phyloP scores from a whole-genome alignment of 352 stramenopile species.

The Globisporangium paroecandrum region DNA sequence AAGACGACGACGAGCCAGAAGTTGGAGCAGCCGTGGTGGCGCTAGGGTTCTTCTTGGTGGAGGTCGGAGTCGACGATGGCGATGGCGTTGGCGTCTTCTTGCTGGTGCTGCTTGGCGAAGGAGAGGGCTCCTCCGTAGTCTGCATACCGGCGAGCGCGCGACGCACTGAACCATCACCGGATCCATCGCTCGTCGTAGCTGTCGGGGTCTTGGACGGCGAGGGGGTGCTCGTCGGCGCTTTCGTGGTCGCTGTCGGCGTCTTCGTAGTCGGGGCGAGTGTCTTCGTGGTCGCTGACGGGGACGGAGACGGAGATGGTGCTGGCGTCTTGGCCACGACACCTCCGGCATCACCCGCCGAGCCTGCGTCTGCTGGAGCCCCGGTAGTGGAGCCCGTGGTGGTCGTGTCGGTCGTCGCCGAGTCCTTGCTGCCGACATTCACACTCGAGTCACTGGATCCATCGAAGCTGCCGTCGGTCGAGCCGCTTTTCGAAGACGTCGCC shows the following conservation, averaged over 20 bases:
- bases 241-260: slow-evolving; percentile 21
- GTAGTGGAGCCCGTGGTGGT: slow-evolving; percentile 5
- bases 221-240: slow-evolving; percentile 22
- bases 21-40: background rate
- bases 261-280: slow-evolving; percentile 23
- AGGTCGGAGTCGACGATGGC: slow-evolving; percentile 9
- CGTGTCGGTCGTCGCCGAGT: slow-evolving; percentile 15
- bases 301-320: slow-evolving; percentile 19
- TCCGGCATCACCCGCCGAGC: slow-evolving; percentile 13
- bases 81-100: slow-evolving; percentile 21
- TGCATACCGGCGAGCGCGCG: slow-evolving; percentile 12
- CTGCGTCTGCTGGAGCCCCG: background rate
- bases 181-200: slow-evolving; percentile 4
- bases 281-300: slow-evolving; percentile 25
- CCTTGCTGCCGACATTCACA: slow-evolving; percentile 17
- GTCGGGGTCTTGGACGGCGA: slow-evolving; percentile 10
- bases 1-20: slow-evolving; percentile 7
- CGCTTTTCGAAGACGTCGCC: slow-evolving; percentile 13
- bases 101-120: slow-evolving; percentile 18
- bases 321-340: slow-evolving; percentile 22
- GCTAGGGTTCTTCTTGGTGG: slow-evolving; percentile 10
- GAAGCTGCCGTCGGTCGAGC: slow-evolving; percentile 21
- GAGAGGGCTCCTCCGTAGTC: slow-evolving; percentile 1
- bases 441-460: slow-evolving; percentile 16
- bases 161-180: background rate